Evolutionary conservation across 306 rosid genomes (phyloP), one percentile per base, ranked within the genome.

Genomic region (Pueraria montana): DNA sequence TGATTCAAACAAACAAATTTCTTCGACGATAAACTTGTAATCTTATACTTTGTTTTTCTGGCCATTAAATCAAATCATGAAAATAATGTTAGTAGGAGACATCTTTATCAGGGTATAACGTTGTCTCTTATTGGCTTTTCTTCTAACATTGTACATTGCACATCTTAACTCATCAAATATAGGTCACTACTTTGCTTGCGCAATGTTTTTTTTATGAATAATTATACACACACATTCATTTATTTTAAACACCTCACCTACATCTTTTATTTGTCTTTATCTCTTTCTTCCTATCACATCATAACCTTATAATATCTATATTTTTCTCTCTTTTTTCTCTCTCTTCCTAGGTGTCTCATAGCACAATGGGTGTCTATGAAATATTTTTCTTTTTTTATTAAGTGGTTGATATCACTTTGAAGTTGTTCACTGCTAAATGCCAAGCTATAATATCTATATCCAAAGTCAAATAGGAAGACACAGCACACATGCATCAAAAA

Each of bases 401-500:
- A 34, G 46, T 32, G 10, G 4, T 17, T 17, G 55, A 49, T 5
- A 34, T 17, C 40, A 72, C 26, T 48, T 49, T 27, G 17, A 72
- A 50, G 76, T 8, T n/a, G 48, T n/a, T 50, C 46, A 4, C 61
- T n/a, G 1, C 78, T 72, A 72, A 11, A 18, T 73, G 48, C 11
- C 65, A 73, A 32, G 30, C 43, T 18, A 56, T 38, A 56, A 75
- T 58, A 56, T 75, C 38, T 14, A 13, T 40, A 75, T 40, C 69
- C 17, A 5, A 75, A 56, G 55, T 75, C 69, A 75, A 73, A 21
- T 75, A 8, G 0, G 40, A 38, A 55, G 53, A 40, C 50, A 59
- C 30, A 42, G 1, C 45, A 59, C 18, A 27, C 18, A 38, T 17
- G 6, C 40, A 36, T 5, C 42, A 26, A 7, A 62, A 23, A 72